A percentile compares a stretch with the other conserved stretches of the same genome.
phyloP scores from a whole-genome alignment of 768 basidiomycete genomes.

The Suillus tomentosus region DNA sequence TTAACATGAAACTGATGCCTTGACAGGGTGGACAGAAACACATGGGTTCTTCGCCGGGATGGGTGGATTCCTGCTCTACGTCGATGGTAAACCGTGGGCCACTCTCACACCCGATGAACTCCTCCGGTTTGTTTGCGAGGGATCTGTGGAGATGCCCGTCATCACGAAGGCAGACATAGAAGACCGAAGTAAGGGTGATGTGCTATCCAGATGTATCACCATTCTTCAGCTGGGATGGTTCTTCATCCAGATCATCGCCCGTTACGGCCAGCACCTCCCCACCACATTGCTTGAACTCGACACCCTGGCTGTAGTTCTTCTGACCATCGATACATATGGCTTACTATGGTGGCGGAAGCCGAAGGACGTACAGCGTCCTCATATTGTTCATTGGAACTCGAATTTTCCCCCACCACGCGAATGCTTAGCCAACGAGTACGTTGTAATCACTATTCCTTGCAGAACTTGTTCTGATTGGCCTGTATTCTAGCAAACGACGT shows the following conservation, averaged over 20 bases:
- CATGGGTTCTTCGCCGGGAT: neutral
- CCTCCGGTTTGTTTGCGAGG: neutral
- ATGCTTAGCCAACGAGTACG: neutral
- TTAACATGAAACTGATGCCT: neutral
- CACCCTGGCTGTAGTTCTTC: neutral
- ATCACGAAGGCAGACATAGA: neutral
- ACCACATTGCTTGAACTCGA: no score
- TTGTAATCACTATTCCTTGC: neutral
- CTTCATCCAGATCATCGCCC: neutral
- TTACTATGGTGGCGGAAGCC: neutral
- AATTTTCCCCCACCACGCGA: neutral
- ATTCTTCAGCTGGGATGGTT: neutral
- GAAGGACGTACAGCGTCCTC: neutral
- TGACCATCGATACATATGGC: neutral
- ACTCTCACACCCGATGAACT: neutral
- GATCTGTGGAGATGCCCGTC: neutral
- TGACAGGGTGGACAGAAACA: neutral
- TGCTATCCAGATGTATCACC: neutral
- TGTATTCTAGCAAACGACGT: neutral
- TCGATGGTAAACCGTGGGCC: neutral
- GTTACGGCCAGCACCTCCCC: neutral
- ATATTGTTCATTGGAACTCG: neutral
- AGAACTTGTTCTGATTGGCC: no score
- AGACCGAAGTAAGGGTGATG: neutral
- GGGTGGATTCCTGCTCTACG: neutral